Evolutionary conservation across 306 rosid species (phyloP).

Genomic region (Medicago truncatula): MtrunA17r5.0-ANR NC_053044.1:48426001-48426500

Average conservation of each 20-base stretch:
- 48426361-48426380: neutral
- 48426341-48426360: neutral
- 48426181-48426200: too few species aligned
- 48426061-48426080: neutral
- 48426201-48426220: neutral
- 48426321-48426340: neutral
- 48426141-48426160: too few species aligned
- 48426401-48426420: neutral
- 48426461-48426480: neutral
- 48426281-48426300: neutral
- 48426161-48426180: too few species aligned
- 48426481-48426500: neutral
- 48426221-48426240: neutral
- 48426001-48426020: slow-evolving; percentile 23
- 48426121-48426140: too few species aligned
- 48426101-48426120: too few species aligned
- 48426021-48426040: neutral
- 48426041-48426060: neutral
- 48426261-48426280: neutral
- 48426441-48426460: neutral
- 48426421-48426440: neutral
- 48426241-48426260: neutral
- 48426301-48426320: neutral
- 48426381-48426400: neutral
- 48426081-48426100: neutral